Percentiles rank a stretch among this genome's conserved stretches.
These are phyloP conservation scores for Lactarius pseudohatsudake DNA, from an alignment of 768 basidiomycete species.

Conservation along the genomic window DNA sequence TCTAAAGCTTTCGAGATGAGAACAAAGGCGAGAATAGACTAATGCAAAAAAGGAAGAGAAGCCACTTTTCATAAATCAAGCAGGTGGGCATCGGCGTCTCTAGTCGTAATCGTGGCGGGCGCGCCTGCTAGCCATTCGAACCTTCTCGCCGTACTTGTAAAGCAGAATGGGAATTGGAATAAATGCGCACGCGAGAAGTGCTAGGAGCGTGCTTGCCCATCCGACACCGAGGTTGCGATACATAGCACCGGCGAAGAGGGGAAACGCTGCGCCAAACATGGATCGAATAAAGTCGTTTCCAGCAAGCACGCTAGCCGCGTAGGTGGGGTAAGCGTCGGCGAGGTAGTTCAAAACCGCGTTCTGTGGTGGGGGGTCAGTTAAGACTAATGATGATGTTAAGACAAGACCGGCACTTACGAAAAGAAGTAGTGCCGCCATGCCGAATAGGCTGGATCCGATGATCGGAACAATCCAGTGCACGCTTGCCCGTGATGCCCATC, in stretches of 20 bases:
- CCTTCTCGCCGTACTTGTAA: constrained; percentile 24
- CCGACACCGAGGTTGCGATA: constrained; percentile 34
- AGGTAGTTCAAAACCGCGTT: constrained; percentile 36
- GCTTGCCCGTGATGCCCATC: constrained; percentile 34
- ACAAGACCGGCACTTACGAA: constrained; percentile 32
- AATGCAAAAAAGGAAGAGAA: background rate
- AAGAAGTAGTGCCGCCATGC: constrained; percentile 37
- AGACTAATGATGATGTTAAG: constrained; percentile 11
- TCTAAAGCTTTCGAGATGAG: background rate
- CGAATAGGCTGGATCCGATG: constrained; percentile 37
- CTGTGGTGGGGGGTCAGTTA: background rate
- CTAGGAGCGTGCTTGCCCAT: constrained; percentile 33
- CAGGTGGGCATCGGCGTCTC: background rate
- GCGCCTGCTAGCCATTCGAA: constrained; percentile 26
- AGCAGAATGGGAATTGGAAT: constrained; percentile 32
- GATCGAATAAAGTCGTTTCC: constrained; percentile 39
- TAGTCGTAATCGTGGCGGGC: constrained; percentile 29
- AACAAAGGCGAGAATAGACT: background rate
- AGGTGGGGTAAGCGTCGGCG: constrained; percentile 35
- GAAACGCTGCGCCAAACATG: constrained; percentile 27
- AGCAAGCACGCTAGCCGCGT: constrained; percentile 38
- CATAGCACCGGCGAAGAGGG: constrained; percentile 30
- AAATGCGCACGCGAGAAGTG: constrained; percentile 32
- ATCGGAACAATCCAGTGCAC: constrained; percentile 40
- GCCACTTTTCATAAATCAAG: background rate